Evolutionary conservation across 805 yeast genomes (phyloP).

Genomic region (Zygosaccharomyces bailii): DNA sequence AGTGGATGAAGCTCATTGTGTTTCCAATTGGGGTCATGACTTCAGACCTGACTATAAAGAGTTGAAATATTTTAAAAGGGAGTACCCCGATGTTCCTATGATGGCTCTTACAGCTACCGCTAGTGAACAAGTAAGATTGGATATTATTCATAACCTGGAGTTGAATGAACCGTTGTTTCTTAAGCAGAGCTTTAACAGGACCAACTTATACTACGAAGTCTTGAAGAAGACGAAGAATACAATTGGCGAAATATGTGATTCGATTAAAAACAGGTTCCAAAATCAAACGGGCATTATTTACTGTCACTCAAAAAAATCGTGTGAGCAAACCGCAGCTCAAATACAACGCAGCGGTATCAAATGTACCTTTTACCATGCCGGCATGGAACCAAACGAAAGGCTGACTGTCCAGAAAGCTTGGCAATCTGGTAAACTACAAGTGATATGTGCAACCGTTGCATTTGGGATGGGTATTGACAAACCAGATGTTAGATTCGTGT

Average conservation of each 20-base stretch:
- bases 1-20: slow-evolving; percentile 97
- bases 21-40: slow-evolving; percentile 98
- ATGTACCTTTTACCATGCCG: slow-evolving; percentile 86
- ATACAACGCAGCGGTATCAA: slow-evolving; percentile 58
- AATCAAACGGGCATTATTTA: slow-evolving; percentile 83
- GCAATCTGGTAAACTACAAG: slow-evolving; percentile 70
- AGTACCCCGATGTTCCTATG: slow-evolving; percentile 77
- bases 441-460: slow-evolving; percentile 95
- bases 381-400: slow-evolving; percentile 80
- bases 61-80: slow-evolving; percentile 63
- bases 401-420: slow-evolving; percentile 68
- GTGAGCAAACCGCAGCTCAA: slow-evolving; percentile 74
- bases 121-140: slow-evolving; percentile 81
- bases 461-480: slow-evolving; percentile 99
- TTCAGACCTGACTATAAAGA: slow-evolving; percentile 94
- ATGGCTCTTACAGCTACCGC: slow-evolving; percentile 99
- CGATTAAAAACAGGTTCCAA: slow-evolving; percentile 49
- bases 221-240: slow-evolving; percentile 55
- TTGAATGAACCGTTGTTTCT: slow-evolving; percentile 59
- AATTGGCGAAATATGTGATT: slow-evolving; percentile 55
- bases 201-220: slow-evolving; percentile 78
- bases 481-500: slow-evolving; percentile 88
- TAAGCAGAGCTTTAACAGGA: slow-evolving; percentile 89
- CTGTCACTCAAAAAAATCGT: slow-evolving; percentile 84
- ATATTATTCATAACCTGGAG: slow-evolving; percentile 74